Evolutionary conservation across 2,329 filamentous ascomycete genomes (phyloP).

Genomic region (Aspergillus sp.): DNA sequence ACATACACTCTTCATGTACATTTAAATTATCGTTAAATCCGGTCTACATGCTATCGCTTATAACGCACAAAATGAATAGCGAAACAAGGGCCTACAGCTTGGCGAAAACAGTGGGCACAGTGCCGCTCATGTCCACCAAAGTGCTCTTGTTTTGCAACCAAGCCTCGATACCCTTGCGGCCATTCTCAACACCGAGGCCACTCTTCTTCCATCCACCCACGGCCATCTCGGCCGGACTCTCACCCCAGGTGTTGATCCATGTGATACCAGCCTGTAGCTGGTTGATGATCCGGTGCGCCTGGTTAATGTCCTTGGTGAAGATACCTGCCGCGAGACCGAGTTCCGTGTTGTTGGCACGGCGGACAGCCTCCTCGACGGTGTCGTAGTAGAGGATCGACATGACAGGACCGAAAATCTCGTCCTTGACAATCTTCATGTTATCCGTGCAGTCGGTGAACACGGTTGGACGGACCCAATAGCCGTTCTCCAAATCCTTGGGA

Average conservation of each 20-base stretch:
- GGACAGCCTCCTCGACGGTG: constrained; percentile 61
- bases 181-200: constrained; percentile 82
- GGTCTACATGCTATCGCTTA: background rate
- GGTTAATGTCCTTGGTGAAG: constrained; percentile 67
- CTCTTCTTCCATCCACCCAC: constrained; percentile 91
- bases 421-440: constrained; percentile 67
- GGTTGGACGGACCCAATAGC: constrained; percentile 81
- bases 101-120: constrained; percentile 64
- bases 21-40: background rate
- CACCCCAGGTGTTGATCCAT: constrained; percentile 93
- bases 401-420: constrained; percentile 87
- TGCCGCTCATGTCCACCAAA: constrained; percentile 70
- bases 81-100: constrained; percentile 48
- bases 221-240: constrained; percentile 83
- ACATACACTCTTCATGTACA: background rate
- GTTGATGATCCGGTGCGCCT: constrained; percentile 64
- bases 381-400: constrained; percentile 73
- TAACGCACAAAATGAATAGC: background rate
- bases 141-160: constrained; percentile 88
- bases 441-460: constrained; percentile 83
- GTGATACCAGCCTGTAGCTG: constrained; percentile 77
- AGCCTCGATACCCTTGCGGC: constrained; percentile 66
- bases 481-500: constrained; percentile 47
- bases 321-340: constrained; percentile 79
- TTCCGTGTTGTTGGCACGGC: constrained; percentile 67